These are phyloP conservation scores for Solanum ossicruentum DNA, from an alignment of 257 asterid species.

Conservation along the genomic window DNA sequence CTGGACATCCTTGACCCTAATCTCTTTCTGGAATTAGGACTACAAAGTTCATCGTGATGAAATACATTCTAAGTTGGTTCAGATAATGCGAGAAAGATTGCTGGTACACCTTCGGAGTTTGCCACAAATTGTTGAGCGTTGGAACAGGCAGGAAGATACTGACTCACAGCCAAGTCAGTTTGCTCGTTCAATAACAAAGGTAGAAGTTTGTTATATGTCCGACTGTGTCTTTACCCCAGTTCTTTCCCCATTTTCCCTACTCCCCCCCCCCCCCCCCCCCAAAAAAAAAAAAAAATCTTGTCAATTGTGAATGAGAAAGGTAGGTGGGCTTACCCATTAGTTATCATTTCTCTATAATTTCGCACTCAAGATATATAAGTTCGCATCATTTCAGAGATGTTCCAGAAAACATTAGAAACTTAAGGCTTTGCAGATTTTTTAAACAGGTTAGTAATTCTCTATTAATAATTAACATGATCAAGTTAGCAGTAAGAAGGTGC, in stretches of 20 bases:
- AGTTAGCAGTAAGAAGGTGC: not conserved
- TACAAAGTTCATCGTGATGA: conserved; percentile 88
- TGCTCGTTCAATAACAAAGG: conserved; percentile 85
- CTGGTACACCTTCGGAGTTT: conserved; percentile 74
- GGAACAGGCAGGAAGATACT: conserved; percentile 71
- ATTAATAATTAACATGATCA: not conserved
- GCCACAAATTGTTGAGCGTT: conserved; percentile 84
- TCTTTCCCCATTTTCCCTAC: not conserved
- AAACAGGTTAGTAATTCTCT: not conserved
- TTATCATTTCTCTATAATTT: not conserved
- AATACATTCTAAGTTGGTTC: conserved; percentile 94
- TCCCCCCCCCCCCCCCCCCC: too few species aligned
- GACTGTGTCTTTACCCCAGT: not conserved
- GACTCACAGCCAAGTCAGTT: conserved; percentile 93
- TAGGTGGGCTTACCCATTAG: not conserved
- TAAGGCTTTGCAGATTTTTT: not conserved
- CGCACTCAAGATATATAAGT: not conserved
- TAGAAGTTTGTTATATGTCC: conserved; percentile 5
- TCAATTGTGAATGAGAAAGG: not conserved
- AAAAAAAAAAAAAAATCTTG: not conserved
- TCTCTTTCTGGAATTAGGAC: conserved; percentile 33
- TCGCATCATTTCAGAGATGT: not conserved
- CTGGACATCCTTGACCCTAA: not conserved
- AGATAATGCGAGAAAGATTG: conserved; percentile 93
- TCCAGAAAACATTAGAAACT: not conserved